Base-by-base conservation (phyloP, 495 filamentous ascomycete species). In the Rhizodiscina lignyota region DNA sequence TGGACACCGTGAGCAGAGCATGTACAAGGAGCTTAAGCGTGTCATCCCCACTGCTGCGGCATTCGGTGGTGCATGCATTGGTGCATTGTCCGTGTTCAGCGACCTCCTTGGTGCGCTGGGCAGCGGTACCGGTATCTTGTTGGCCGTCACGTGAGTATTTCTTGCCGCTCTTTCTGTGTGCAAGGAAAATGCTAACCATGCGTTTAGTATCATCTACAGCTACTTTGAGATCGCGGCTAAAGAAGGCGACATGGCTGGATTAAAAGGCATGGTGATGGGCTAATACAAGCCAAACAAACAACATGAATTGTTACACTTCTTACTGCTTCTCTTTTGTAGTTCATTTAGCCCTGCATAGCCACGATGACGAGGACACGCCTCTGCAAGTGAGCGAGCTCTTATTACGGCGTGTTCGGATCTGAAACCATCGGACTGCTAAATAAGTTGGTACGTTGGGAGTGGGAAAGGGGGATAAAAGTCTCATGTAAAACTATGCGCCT, bases 11-110 rank as follows among this genome's bases (percentile, higher is more conserved):
- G 91, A 99, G 62, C 85, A 94, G 70, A 91, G 82, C 70, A 96
- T 96, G 91, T 99, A 99, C 73, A 92, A 89, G 72, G 91, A 99
- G 57, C 70, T 99, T 37, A 99, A 99, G 79, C 75, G 91, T 47
- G 84, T 99, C 47, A 99, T 99, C 41, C 91, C 91, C 39, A 94
- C 87, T 30, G 91, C 91, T 36, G 91, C 91, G 43, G 89, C 91
- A 40, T 99, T 99, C 49, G 91, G 91, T 61, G 91, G 91, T 65
- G 91, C 91, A 41, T 94, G 86, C 68, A 99, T 99, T 70, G 91
- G 91, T 60, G 91, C 80, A 48, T 72, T 99, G 23, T 94, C 85
- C 21, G 85, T 99, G 52, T 76, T 79, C 45, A 91, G 82, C 49
- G 91, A 99, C 64, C 77, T 99, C 34, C 70, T 94, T 57, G 91